Percentiles rank a stretch among this genome's conserved stretches.
These are phyloP conservation scores for Gnomoniopsis smithogilvyi DNA, from an alignment of 2,329 filamentous ascomycete genomes.

Conservation along the genomic window DNA sequence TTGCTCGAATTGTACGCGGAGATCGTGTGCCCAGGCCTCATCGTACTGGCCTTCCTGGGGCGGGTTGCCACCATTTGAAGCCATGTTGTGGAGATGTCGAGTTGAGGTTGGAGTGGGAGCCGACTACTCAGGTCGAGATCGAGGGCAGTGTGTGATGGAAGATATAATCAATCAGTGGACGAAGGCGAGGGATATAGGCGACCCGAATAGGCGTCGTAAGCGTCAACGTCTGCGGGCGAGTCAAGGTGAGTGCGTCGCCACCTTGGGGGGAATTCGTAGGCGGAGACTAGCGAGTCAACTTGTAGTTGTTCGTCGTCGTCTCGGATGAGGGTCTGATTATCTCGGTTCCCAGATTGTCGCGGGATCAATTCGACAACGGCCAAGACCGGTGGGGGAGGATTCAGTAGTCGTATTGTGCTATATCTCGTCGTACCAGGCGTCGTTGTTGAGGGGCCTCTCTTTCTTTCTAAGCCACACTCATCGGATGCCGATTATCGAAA, in stretches of 20 bases:
- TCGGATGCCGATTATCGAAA: neutral
- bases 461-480: constrained; percentile 7
- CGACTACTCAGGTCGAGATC: neutral
- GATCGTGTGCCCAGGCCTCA: constrained; percentile 73
- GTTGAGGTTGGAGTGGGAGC: neutral
- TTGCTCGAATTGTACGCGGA: constrained; percentile 82
- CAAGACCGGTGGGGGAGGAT: neutral
- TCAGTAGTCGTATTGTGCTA: neutral
- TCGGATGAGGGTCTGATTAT: too few species aligned
- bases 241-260: constrained; percentile 7
- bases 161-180: neutral
- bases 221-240: constrained; percentile 13
- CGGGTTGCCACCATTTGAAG: constrained; percentile 22
- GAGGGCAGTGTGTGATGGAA: neutral
- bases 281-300: neutral
- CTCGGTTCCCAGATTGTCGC: neutral
- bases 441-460: neutral
- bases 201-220: constrained; percentile 13
- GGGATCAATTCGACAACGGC: neutral
- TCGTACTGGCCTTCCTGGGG: constrained; percentile 46
- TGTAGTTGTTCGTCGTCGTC: neutral
- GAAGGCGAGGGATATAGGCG: constrained; percentile 2
- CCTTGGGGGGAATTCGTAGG: neutral
- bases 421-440: too few species aligned
- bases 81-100: constrained; percentile 26